These are phyloP conservation scores for Onygenales sp. DNA, from an alignment of 2,329 filamentous ascomycete genomes.

Conservation along the genomic window DNA sequence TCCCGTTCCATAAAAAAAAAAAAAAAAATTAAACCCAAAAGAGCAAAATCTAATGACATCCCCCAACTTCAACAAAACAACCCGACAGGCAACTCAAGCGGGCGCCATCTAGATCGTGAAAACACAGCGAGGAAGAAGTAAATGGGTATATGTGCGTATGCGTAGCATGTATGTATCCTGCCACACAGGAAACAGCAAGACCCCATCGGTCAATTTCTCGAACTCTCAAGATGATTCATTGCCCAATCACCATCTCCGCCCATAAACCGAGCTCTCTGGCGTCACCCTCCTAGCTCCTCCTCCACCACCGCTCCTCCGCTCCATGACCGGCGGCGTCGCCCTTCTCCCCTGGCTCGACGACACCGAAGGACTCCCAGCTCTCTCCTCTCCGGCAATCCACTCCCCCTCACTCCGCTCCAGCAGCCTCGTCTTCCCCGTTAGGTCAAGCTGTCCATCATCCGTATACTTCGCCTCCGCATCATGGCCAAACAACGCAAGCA, in stretches of 20 bases:
- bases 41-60: no score
- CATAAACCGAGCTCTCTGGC: slow-evolving; percentile 21
- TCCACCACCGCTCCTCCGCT: slow-evolving; percentile 7
- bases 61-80: no score
- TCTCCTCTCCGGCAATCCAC: slow-evolving; percentile 8
- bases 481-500: slow-evolving; percentile 77
- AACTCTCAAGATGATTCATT: no score
- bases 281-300: slow-evolving; percentile 7
- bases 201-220: no score
- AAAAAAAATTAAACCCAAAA: no score
- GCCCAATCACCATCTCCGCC: slow-evolving; percentile 17
- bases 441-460: slow-evolving; percentile 23
- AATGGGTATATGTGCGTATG: no score
- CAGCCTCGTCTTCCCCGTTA: slow-evolving; percentile 24
- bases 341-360: slow-evolving; percentile 13
- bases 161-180: no score
- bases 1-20: no score
- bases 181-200: no score
- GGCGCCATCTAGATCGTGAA: no score
- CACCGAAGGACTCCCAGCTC: slow-evolving; percentile 1
- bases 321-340: slow-evolving; percentile 13
- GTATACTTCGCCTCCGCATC: slow-evolving; percentile 48
- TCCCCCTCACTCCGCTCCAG: slow-evolving; percentile 18
- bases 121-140: no score
- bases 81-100: no score